Base-by-base conservation (phyloP, 108 stramenopile genomes). In the Bacterosira constricta region DNA sequence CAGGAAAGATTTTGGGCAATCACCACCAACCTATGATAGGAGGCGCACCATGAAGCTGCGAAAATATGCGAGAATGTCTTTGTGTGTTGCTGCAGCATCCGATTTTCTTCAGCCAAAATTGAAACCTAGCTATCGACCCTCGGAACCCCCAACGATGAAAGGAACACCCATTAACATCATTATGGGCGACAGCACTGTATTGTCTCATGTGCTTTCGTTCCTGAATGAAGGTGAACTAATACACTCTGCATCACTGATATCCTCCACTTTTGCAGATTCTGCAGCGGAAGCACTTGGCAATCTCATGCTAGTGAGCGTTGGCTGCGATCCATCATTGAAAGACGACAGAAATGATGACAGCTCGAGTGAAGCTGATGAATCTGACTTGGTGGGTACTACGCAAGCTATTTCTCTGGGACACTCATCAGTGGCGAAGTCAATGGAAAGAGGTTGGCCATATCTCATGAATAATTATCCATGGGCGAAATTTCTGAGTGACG, bases 401-500 rank as follows among this genome's bases (percentile, higher is more conserved):
- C 69, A 27, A 4, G 62, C 41, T 36, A 66, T 34, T 29, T 20
- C 68, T 32, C 6, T 23, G 10, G n/a, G 41, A 23, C 12, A 37
- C 23, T 55, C 44, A 9, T 27, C 73, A 1, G 38, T 81, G 20
- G 69, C 69, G 15, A 60, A 39, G 45, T 79, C 84, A 46, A 83
- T 87, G 75, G 80, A 88, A 49, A 83, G 78, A 39, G 47, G 80
- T 18, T 93, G 88, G 88, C 46, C 69, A 1, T 83, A 78, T 57
- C 71, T 96, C 8, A 74, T 65, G 35, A 52, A 74, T 11, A 64
- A 50, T 2, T 93, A 86, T 64, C 91, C 96, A 0, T 87, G 86
- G 83, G 93, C 81, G 4, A 65, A 83, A 9, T 97, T 95, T 60
- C 78, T 99, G 4, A 82, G 91, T 10, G 94, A 96, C 57, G 98